Evolutionary conservation across 768 basidiomycete genomes (phyloP), one percentile per base, ranked within the genome.

Genomic region (Myochromella boudieri): DNA sequence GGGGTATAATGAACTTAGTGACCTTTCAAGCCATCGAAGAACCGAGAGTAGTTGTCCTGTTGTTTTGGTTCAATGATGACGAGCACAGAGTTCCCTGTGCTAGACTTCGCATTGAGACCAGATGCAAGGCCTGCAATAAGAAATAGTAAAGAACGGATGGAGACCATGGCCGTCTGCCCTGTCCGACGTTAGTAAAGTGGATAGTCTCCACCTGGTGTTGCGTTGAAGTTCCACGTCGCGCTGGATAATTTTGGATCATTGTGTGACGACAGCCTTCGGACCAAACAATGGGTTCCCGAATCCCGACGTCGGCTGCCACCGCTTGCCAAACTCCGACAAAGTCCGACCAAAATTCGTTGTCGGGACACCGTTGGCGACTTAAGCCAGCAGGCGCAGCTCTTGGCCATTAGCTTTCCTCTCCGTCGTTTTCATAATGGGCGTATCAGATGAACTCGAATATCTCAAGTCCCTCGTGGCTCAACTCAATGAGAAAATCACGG

Each of bases 391-490:
- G 36, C 36, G 27, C 20, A 40, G 28, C 46, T 12, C 28, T 53
- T 51, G 34, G 28, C 46, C 50, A 27, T 49, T 45, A 37, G 20
- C 29, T 39, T 17, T 38, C 47, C 42, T 31, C 32, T 29, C 41
- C 43, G 24, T 25, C 38, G 44, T 50, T 50, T 37, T 52, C 54
- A 62, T 56, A 46, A 88, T 88, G 86, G 74, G 81, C 56, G 74
- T 75, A 11, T 71, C 78, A 40, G 82, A 85, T 51, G 93, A 97
- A 72, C 80, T 99, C 59, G 91, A 90, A 60, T 93, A 98, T 68
- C 86, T 99, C 74, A 99, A 99, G 72, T 70, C 77, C 32, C 87
- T 99, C 60, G 93, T 97, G 54, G 62, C 75, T 11, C 92, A 97
- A 74, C 81, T 99, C 48, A 88, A 91, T 59, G 84, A 84, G 46